phyloP scores from a whole-genome alignment of 108 stramenopile genomes.

The Nitzschia putrida region DNA sequence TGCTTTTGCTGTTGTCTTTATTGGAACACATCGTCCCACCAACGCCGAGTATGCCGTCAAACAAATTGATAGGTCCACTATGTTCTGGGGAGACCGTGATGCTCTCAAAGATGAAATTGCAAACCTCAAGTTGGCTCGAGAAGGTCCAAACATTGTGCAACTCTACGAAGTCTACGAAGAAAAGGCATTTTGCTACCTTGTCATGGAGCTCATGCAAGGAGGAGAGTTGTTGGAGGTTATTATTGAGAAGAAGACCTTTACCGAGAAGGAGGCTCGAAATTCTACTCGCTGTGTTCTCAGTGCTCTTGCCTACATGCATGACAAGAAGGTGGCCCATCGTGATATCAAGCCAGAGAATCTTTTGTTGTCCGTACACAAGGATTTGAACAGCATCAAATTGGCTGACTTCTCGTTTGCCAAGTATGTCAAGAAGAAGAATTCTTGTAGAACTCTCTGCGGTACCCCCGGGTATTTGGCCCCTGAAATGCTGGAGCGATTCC shows the following conservation, averaged over 20 bases:
- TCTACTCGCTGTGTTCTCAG: conserved; percentile 56
- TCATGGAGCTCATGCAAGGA: conserved; percentile 83
- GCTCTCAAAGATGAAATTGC: conserved; percentile 69
- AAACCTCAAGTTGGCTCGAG: conserved; percentile 50
- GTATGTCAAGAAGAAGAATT: conserved; percentile 43
- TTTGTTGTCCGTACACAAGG: conserved; percentile 73
- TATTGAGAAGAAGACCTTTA: conserved; percentile 73
- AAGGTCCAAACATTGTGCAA: conserved; percentile 83
- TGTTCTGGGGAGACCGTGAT: conserved; percentile 64
- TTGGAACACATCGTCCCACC: conserved; percentile 60
- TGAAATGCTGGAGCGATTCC: conserved; percentile 83
- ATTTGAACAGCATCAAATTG: conserved; percentile 84
- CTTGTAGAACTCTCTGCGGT: conserved; percentile 89
- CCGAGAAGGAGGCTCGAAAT: conserved; percentile 72
- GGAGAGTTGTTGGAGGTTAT: conserved; percentile 95
- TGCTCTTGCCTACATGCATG: conserved; percentile 86
- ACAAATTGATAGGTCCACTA: conserved; percentile 74
- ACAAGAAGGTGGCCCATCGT: conserved; percentile 79
- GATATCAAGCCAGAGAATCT: conserved; percentile 90
- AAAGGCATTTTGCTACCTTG: conserved; percentile 64
- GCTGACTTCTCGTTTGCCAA: conserved; percentile 98
- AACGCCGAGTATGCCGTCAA: conserved; percentile 68
- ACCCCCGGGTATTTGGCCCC: conserved; percentile 95
- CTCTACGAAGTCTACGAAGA: conserved; percentile 79
- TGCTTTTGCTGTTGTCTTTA: conserved; percentile 77